Evolutionary conservation across 1,284 basidiomycete species (phyloP), one percentile per base, ranked within the genome.

Genomic region (Apiotrichum gracile): DNA sequence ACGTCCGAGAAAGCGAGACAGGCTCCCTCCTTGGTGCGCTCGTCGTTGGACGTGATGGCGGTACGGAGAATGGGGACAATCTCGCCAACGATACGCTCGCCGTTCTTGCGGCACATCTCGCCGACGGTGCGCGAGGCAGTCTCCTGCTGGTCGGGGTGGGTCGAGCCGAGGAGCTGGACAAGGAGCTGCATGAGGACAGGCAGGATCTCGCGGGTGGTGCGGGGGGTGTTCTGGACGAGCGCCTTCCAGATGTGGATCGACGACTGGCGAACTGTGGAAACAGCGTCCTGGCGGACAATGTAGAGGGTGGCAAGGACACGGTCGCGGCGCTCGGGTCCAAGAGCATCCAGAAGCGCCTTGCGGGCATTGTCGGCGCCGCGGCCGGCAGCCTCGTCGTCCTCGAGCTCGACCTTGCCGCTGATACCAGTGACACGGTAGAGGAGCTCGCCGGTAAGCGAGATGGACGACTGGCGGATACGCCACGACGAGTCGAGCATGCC

Each of bases 171-270:
- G 8, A 94, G 78, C 31, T 78, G 72, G 55, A 91, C 80, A 60
- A 88, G 81, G 69, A 87, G 84, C 62, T 81, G 80, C 61, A 97
- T 81, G 64, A 99, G 83, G 52, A 90, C 85, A 1, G 90, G 86
- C 45, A 98, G 79, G 56, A 98, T 88, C 72, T 98, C 96, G 60
- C 93, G 85, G n/a, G 96, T 92, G 81, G 77, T 63, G 39, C 76
- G 67, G 51, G 74, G 67, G 2, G 73, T 74, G 65, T 72, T 98
- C 74, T 91, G 84, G 25, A 99, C 93, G 59, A 98, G 80, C 1
- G 90, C 93, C 77, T 98, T 98, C 96, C 96, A 99, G 61, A 97
- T 97, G 61, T 94, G 91, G 51, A 94, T 84, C 0, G 94, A 91
- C 4, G 91, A 85, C 73, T 92, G 88, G 43, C 96, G 85, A 35